Conservation (phyloP, 306 rosid species). For the Quercus wislizeni region DNA sequence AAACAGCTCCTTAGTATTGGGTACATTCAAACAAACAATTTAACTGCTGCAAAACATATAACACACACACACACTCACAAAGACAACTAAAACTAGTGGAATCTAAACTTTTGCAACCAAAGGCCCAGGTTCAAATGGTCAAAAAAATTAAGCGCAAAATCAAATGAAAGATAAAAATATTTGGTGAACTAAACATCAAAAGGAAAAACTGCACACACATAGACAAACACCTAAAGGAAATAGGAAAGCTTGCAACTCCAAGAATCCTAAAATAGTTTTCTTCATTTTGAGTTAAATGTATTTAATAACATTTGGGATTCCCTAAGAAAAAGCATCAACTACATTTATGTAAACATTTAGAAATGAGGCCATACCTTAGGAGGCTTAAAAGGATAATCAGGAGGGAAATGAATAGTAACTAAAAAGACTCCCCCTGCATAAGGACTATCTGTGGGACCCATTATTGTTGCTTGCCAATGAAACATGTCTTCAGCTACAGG, state of each 20-base stretch:
- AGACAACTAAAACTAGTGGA: background rate
- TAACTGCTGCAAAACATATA: too few species aligned
- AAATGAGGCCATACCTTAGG: slow-evolving; percentile 51
- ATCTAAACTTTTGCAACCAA: background rate
- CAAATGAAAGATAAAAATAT: background rate
- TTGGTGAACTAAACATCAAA: background rate
- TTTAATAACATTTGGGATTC: background rate
- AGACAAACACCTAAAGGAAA: background rate
- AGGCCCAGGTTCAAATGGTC: too few species aligned
- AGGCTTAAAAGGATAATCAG: slow-evolving; percentile 85
- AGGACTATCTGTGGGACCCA: slow-evolving; percentile 90
- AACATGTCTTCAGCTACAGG: slow-evolving; percentile 90
- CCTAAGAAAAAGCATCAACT: slow-evolving; percentile 2
- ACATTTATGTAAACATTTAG: background rate
- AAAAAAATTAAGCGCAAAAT: background rate
- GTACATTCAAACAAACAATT: background rate
- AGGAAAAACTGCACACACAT: background rate
- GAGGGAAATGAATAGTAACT: slow-evolving; percentile 85
- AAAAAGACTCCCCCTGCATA: slow-evolving; percentile 82
- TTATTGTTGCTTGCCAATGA: slow-evolving; percentile 90
- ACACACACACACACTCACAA: too few species aligned
- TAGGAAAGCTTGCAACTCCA: background rate
- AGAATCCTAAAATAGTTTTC: background rate
- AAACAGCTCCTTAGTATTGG: too few species aligned
- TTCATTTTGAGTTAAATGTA: background rate